These are phyloP conservation scores for Pelargonium citronellum DNA, from an alignment of 441 rosid species.

Conservation along the genomic window DNA sequence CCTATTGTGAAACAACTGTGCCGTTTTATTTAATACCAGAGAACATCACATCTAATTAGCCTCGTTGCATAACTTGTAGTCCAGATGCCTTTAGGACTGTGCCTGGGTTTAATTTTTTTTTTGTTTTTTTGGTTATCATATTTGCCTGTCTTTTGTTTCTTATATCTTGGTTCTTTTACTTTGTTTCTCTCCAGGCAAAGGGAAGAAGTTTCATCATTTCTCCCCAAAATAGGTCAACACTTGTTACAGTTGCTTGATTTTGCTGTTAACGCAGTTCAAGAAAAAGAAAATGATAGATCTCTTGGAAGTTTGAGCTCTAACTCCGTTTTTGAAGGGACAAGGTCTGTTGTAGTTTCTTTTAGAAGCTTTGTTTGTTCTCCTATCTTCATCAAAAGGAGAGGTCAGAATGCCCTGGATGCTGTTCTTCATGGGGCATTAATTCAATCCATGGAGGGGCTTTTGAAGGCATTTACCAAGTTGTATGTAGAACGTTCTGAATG, in stretches of 20 bases:
- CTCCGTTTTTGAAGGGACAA: conserved; percentile 39
- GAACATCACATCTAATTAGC: neutral
- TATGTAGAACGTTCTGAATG: conserved; percentile 50
- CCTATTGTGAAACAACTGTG: neutral
- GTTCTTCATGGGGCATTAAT: conserved; percentile 36
- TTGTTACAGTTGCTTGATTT: conserved; percentile 57
- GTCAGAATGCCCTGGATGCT: conserved; percentile 36
- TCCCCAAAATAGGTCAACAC: conserved; percentile 47
- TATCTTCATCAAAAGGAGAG: conserved; percentile 42
- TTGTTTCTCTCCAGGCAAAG: conserved; percentile 44
- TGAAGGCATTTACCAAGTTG: conserved; percentile 49
- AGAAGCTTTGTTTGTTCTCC: conserved; percentile 59
- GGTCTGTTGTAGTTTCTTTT: conserved; percentile 52
- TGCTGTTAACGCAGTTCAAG: conserved; percentile 43
- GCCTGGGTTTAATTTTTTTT: neutral
- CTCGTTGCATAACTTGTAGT: neutral
- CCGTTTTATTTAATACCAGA: neutral
- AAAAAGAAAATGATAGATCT: conserved; percentile 41
- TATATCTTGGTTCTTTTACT: conserved; percentile 15
- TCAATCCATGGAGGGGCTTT: conserved; percentile 59
- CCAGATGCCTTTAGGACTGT: neutral
- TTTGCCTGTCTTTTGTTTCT: conserved; percentile 4
- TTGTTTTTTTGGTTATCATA: neutral
- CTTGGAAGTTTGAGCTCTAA: conserved; percentile 45
- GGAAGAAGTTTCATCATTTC: conserved; percentile 50